Evolutionary conservation across 2,329 filamentous ascomycete genomes (phyloP).

Genomic region (Colletotrichum salicis): DNA sequence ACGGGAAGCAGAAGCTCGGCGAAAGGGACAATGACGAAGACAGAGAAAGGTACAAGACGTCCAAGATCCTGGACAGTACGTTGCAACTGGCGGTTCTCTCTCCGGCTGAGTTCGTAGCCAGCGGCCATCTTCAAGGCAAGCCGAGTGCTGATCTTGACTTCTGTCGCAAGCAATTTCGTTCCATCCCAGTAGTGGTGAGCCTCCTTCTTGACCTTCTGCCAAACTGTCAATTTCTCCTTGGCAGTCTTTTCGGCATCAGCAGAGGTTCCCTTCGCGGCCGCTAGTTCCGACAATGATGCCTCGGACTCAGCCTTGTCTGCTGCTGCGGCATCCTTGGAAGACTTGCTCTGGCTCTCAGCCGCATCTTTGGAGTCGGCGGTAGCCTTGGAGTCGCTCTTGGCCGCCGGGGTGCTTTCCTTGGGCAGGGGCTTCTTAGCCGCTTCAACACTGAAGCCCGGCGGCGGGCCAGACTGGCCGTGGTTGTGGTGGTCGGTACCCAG

Average conservation of each 20-base stretch:
- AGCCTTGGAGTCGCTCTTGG: constrained; percentile 49
- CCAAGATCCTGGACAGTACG: constrained; percentile 94
- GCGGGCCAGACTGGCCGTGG: constrained; percentile 69
- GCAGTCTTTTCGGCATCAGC: constrained; percentile 70
- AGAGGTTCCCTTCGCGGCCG: constrained; percentile 70
- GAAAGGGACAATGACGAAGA: constrained; percentile 97
- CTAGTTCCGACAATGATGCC: constrained; percentile 68
- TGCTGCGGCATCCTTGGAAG: constrained; percentile 42
- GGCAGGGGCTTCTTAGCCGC: constrained; percentile 86
- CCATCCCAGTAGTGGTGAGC: constrained; percentile 97
- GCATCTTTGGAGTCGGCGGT: constrained; percentile 39
- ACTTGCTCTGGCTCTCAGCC: constrained; percentile 37
- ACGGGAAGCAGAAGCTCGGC: constrained; percentile 92
- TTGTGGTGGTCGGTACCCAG: constrained; percentile 70
- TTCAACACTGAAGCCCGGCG: constrained; percentile 91
- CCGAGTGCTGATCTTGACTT: constrained; percentile 91
- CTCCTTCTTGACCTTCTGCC: constrained; percentile 96
- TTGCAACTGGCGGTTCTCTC: constrained; percentile 92
- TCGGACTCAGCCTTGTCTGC: constrained; percentile 51
- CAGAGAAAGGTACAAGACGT: constrained; percentile 92
- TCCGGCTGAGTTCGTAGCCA: constrained; percentile 93
- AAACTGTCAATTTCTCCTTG: constrained; percentile 86
- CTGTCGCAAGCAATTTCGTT: constrained; percentile 90
- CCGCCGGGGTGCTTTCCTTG: constrained; percentile 57
- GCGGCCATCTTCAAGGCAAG: constrained; percentile 97